A percentile compares a stretch with the other conserved stretches of the same genome.
These are phyloP conservation scores for Alternaria sp. DNA, from an alignment of 2,329 filamentous ascomycete species.

Conservation along the genomic window DNA sequence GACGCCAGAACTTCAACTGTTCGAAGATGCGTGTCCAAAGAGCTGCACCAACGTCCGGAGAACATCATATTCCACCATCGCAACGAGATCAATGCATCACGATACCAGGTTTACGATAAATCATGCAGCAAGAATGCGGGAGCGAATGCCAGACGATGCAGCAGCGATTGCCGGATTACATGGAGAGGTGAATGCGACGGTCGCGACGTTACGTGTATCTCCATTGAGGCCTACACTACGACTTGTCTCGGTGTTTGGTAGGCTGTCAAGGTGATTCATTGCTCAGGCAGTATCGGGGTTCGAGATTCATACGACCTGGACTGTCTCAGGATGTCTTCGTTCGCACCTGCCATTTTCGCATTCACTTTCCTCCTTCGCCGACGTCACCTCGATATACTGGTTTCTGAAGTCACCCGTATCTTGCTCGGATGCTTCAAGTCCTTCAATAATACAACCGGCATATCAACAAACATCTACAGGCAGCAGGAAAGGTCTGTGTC, in stretches of 20 bases:
- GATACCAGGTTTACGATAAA: background rate
- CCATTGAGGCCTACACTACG: background rate
- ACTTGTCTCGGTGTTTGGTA: background rate
- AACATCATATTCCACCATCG: background rate
- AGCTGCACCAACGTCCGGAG: background rate
- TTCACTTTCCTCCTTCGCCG: background rate
- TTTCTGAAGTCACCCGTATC: background rate
- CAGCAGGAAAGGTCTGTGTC: background rate
- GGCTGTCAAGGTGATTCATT: background rate
- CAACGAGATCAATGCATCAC: background rate
- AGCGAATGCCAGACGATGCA: background rate
- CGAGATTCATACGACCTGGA: background rate
- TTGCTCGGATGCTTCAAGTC: background rate
- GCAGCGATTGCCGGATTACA: background rate
- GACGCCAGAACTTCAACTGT: background rate
- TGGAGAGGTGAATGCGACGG: background rate
- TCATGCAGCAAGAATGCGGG: fast-evolving
- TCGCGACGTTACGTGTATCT: background rate
- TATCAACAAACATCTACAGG: too few relatives aligned
- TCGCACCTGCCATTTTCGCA: background rate
- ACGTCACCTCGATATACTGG: background rate
- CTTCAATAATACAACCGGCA: too few relatives aligned
- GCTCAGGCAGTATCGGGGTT: background rate
- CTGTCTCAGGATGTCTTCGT: background rate
- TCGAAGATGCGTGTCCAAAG: background rate